A percentile compares a stretch with the other conserved stretches of the same genome.
Conservation (phyloP, 2,329 filamentous ascomycete genomes). For the Arthrobotrys sphaeroides region DNA sequence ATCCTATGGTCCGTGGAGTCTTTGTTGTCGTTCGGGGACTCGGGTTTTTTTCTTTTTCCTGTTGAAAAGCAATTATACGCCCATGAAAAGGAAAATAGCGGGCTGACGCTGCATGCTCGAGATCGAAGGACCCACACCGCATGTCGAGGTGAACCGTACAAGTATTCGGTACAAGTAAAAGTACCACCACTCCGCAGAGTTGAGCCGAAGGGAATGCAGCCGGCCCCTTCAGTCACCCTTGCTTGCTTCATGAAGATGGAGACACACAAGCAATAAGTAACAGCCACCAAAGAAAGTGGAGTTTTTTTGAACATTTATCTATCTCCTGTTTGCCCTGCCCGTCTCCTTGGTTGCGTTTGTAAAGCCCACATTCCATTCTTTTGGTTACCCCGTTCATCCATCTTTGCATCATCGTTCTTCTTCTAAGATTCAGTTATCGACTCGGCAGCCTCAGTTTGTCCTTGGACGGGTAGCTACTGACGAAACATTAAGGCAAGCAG, state of each 20-base stretch:
- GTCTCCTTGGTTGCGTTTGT: slow-evolving; percentile 10
- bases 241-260: slow-evolving; percentile 15
- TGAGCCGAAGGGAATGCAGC: neutral
- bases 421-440: slow-evolving; percentile 12
- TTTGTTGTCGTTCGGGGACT: neutral
- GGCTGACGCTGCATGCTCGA: slow-evolving; percentile 12
- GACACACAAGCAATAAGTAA: slow-evolving; percentile 10
- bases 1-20: neutral
- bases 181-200: slow-evolving; percentile 18
- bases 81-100: slow-evolving; percentile 3
- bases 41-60: slow-evolving; percentile 8
- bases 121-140: slow-evolving; percentile 15
- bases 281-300: slow-evolving; percentile 33
- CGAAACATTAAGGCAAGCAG: slow-evolving; percentile 26
- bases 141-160: neutral
- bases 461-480: slow-evolving; percentile 27
- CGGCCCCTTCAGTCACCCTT: slow-evolving; percentile 36
- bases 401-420: slow-evolving; percentile 20
- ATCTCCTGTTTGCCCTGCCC: slow-evolving; percentile 13
- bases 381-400: slow-evolving; percentile 32
- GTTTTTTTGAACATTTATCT: slow-evolving; percentile 24
- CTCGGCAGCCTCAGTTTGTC: slow-evolving; percentile 18
- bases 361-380: slow-evolving; percentile 20
- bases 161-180: slow-evolving; percentile 28
- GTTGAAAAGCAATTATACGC: slow-evolving; percentile 2